Percentiles rank a stretch among this genome's conserved stretches.
Evolutionary conservation across 257 asterid genomes (phyloP).

Genomic region (Cruciata laevipes): DNA sequence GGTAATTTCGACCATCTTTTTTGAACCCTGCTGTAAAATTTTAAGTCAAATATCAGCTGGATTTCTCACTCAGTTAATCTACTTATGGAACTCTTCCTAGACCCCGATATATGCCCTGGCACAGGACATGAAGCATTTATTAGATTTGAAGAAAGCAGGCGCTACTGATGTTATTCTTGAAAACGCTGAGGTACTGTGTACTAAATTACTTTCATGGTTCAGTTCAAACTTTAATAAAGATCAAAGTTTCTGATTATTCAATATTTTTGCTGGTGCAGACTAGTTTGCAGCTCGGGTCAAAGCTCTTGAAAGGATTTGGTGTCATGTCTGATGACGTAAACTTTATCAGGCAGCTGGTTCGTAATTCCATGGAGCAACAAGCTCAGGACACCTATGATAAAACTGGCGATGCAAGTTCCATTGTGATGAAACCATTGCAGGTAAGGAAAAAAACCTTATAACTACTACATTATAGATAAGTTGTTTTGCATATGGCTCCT

Average conservation of each 20-base stretch:
- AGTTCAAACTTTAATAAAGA: neutral
- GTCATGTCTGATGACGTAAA: constrained; percentile 92
- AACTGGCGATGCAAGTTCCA: constrained; percentile 42
- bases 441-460: constrained; percentile 19
- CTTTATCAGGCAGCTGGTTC: constrained; percentile 60
- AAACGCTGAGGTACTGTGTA: constrained; percentile 76
- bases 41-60: neutral
- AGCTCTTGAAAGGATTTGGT: constrained; percentile 82
- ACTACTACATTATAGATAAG: neutral
- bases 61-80: constrained; percentile 10
- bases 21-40: neutral
- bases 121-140: constrained; percentile 73
- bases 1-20: constrained; percentile 27
- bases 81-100: constrained; percentile 32
- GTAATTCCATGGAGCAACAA: constrained; percentile 91
- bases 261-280: constrained; percentile 43
- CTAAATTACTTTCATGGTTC: constrained; percentile 7
- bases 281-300: constrained; percentile 96
- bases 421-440: constrained; percentile 75
- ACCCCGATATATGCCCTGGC: constrained; percentile 93
- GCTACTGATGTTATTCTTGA: constrained; percentile 96
- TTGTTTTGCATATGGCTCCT: constrained; percentile 1
- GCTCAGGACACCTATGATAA: constrained; percentile 64
- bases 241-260: constrained; percentile 17
- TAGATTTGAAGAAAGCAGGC: constrained; percentile 87